phyloP scores from a whole-genome alignment of 2,329 filamentous ascomycete genomes.

The Lasiodiplodia hormozganensis region DNA sequence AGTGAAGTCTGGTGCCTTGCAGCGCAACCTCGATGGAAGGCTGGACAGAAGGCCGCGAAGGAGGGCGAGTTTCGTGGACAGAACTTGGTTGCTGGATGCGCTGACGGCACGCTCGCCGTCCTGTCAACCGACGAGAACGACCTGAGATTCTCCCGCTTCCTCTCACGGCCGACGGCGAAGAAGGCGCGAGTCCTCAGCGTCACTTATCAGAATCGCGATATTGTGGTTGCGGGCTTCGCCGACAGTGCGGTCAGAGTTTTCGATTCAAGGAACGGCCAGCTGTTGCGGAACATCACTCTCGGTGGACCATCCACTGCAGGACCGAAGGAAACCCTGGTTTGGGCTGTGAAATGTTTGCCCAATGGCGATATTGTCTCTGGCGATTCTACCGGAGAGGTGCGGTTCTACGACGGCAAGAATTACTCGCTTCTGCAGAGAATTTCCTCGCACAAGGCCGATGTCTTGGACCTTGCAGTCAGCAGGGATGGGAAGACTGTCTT shows the following conservation, averaged over 20 bases:
- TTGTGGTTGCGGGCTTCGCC: conserved; percentile 89
- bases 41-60: conserved; percentile 31
- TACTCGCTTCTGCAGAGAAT: conserved; percentile 88
- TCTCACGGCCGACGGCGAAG: conserved; percentile 79
- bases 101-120: conserved; percentile 86
- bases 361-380: conserved; percentile 92
- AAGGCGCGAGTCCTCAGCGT: conserved; percentile 90
- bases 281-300: conserved; percentile 82
- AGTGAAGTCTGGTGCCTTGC: conserved; percentile 97
- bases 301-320: conserved; percentile 79
- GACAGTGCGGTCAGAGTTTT: conserved; percentile 94
- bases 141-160: conserved; percentile 77
- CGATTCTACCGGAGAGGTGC: conserved; percentile 91
- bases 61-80: conserved; percentile 40
- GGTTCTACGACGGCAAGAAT: conserved; percentile 92
- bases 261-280: conserved; percentile 78
- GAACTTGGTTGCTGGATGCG: conserved; percentile 86
- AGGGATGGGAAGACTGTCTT: conserved; percentile 81
- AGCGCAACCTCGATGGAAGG: conserved; percentile 72
- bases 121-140: conserved; percentile 87
- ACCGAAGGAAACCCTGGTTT: conserved; percentile 85
- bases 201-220: conserved; percentile 83
- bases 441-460: conserved; percentile 86
- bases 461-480: conserved; percentile 84
- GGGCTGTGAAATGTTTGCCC: conserved; percentile 87